Evolutionary conservation across 2,329 filamentous ascomycete genomes (phyloP).

Genomic region (Gliomastix tumulicola): DNA sequence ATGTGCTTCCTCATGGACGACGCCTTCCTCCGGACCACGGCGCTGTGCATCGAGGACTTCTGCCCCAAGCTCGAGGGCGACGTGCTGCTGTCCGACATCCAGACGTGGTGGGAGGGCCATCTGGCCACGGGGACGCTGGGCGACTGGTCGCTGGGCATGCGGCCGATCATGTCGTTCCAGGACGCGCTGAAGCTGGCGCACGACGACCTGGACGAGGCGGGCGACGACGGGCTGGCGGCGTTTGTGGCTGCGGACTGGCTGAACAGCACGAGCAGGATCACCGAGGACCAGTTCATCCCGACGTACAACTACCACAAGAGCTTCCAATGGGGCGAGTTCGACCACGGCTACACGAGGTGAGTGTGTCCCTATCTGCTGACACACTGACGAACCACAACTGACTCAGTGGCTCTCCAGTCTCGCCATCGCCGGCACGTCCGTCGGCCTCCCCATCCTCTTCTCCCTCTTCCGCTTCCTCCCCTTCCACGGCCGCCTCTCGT

Average conservation of each 20-base stretch:
- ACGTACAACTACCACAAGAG: slow-evolving; percentile 45
- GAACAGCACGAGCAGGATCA: slow-evolving; percentile 22
- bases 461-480: slow-evolving; percentile 27
- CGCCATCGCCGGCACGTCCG: slow-evolving; percentile 14
- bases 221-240: slow-evolving; percentile 11
- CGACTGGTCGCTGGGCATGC: slow-evolving; percentile 8
- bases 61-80: slow-evolving; percentile 13
- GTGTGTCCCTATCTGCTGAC: neutral
- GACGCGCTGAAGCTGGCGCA: slow-evolving; percentile 14
- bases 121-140: slow-evolving; percentile 17
- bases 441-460: slow-evolving; percentile 20
- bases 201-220: slow-evolving; percentile 10
- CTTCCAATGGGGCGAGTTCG: slow-evolving; percentile 26
- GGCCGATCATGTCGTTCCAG: slow-evolving; percentile 17
- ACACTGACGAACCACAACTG: neutral
- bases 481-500: slow-evolving; percentile 10
- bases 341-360: slow-evolving; percentile 2
- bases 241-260: slow-evolving; percentile 14
- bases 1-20: slow-evolving; percentile 17
- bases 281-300: slow-evolving; percentile 16
- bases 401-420: slow-evolving; percentile 3
- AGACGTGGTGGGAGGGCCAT: slow-evolving; percentile 20
- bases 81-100: slow-evolving; percentile 8
- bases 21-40: slow-evolving; percentile 21
- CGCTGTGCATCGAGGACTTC: slow-evolving; percentile 23